phyloP scores from a whole-genome alignment of 2,329 filamentous ascomycete species.

The Lasiodiplodia gonubiensis region DNA sequence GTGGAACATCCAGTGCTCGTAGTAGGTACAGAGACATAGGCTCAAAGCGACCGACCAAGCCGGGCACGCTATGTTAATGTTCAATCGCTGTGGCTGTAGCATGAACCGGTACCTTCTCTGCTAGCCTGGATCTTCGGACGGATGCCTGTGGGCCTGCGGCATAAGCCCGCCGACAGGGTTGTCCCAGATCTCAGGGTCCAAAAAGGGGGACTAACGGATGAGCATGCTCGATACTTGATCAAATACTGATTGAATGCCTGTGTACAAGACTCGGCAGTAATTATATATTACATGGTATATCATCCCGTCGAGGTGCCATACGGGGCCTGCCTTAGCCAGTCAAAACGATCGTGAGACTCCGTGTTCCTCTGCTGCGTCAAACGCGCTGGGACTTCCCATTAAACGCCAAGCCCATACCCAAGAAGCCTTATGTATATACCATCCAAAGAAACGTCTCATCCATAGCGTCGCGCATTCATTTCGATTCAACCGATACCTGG shows the following conservation, averaged over 20 bases:
- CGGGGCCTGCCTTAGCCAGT: constrained; percentile 17
- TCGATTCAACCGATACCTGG: constrained; percentile 32
- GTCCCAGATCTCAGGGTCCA: constrained; percentile 19
- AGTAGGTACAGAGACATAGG: background rate
- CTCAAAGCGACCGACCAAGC: background rate
- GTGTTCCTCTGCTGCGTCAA: constrained; percentile 13
- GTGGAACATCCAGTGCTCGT: background rate
- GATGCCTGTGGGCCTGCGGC: constrained; percentile 17
- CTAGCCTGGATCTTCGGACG: background rate
- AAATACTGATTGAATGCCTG: background rate
- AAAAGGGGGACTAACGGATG: background rate
- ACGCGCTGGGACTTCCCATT: constrained; percentile 17
- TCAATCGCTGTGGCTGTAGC: background rate
- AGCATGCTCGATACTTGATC: background rate
- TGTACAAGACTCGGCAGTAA: background rate
- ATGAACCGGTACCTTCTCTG: background rate
- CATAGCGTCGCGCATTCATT: background rate
- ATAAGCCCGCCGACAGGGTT: constrained; percentile 7
- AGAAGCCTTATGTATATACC: constrained; percentile 22
- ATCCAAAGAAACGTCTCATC: constrained; percentile 4
- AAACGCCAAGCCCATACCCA: constrained; percentile 27
- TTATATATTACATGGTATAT: constrained; percentile 28
- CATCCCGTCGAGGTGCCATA: background rate
- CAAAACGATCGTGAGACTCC: constrained; percentile 27
- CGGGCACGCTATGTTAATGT: background rate